Evolutionary conservation across 345 rosid genomes (phyloP), one percentile per base, ranked within the genome.

Genomic region (Pugionium cornutum): DNA sequence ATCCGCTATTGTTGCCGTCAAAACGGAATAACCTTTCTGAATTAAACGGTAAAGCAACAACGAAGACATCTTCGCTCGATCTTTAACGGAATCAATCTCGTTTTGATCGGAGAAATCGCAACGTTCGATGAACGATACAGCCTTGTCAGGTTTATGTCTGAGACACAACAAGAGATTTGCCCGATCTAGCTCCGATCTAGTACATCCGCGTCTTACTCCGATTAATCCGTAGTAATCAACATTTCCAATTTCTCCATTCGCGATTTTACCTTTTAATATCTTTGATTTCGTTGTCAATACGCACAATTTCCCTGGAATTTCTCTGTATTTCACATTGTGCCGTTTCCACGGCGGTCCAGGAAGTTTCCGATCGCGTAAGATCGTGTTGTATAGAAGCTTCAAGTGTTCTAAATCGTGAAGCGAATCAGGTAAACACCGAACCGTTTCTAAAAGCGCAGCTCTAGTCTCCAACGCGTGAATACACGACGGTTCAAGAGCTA

Each of bases 321-420:
- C 99, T 30, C 86, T 72, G 83, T 90, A 95, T 57, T 86, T 78
- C 28, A 91, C 95, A 1, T 85, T 77, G 64, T 91, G 99, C 40
- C 87, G 83, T 82, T 95, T 95, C 99, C 99, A 95, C 37, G 79
- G 91, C 36, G 99, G 99, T 36, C 99, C 99, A 1, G 97, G 99
- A 2, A 95, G 91, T 74, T 89, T 91, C 76, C 97, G 69, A 9
- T 91, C 97, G 0, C 99, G 84, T 53, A 91, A 66, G 51, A 95
- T 84, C 5, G 99, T 84, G 70, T 95, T 95, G 74, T 84, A 95
- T 28, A 95, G 72, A 9, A 95, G 86, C 39, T 95, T 95, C 56
- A 95, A 62, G 76, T 95, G 99, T 65, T 95, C 99, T 3, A 95
- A 83, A 53, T 95, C 99, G 35, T 95, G 99, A 18, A 95, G 80